Conservation (phyloP, 495 filamentous ascomycete species). For the Xylona heveae region DNA sequence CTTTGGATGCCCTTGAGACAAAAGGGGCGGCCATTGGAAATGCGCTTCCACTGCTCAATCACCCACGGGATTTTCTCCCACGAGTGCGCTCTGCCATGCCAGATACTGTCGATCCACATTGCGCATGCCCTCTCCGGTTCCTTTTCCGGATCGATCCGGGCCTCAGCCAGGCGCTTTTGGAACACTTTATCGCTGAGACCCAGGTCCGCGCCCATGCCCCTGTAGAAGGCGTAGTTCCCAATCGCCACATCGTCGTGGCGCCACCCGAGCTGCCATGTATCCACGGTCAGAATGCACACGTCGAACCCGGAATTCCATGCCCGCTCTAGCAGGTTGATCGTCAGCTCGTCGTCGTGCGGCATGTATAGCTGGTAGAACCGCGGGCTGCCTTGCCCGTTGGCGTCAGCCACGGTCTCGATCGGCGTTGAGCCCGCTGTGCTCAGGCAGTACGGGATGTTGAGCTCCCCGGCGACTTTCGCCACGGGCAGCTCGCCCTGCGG, state of each 20-base stretch:
- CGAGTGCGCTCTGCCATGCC: conserved; percentile 37
- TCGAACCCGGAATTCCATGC: conserved; percentile 33
- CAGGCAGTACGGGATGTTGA: conserved; percentile 33
- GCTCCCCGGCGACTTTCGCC: conserved; percentile 31
- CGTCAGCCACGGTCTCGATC: conserved; percentile 35
- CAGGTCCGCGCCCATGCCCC: conserved; percentile 30
- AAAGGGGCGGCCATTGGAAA: conserved; percentile 33
- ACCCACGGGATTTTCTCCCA: conserved; percentile 37
- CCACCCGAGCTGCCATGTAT: conserved; percentile 47
- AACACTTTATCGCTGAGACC: conserved; percentile 39
- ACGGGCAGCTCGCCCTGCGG: conserved; percentile 32
- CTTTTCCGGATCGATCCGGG: conserved; percentile 28
- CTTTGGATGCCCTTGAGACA: conserved; percentile 34
- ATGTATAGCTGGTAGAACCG: conserved; percentile 46
- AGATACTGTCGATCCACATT: conserved; percentile 43
- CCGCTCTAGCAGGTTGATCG: conserved; percentile 29
- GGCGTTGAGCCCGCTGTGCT: conserved; percentile 33
- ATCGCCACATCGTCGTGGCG: conserved; percentile 35
- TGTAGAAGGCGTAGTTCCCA: conserved; percentile 43
- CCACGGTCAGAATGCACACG: conserved; percentile 37
- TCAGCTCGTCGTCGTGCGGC: conserved; percentile 38
- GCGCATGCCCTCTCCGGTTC: conserved; percentile 28
- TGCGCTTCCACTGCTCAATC: conserved; percentile 26
- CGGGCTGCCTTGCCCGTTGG: conserved; percentile 24
- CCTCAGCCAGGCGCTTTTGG: conserved; percentile 23